A percentile compares a stretch with the other conserved stretches of the same genome.
These are phyloP conservation scores for Penstemon eatonii DNA, from an alignment of 257 asterid species.

Conservation along the genomic window DNA sequence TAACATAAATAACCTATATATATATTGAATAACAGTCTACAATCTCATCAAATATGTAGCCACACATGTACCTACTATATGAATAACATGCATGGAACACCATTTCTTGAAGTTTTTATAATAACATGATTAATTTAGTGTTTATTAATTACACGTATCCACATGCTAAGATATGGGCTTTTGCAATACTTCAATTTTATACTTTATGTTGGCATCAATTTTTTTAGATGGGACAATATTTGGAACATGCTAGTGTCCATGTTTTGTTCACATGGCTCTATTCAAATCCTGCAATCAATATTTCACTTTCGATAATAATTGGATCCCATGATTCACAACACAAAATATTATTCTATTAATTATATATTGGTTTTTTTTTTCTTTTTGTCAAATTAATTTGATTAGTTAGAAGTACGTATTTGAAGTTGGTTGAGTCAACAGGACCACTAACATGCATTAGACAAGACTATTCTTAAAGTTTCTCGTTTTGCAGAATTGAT, in stretches of 20 bases:
- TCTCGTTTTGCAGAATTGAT: neutral
- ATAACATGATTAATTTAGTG: conserved; percentile 14
- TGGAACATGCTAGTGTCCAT: conserved; percentile 36
- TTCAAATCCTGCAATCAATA: conserved; percentile 25
- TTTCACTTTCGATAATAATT: conserved; percentile 29
- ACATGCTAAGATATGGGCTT: conserved; percentile 41
- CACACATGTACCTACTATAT: conserved; percentile 23
- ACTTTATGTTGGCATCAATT: conserved; percentile 11
- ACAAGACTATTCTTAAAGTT: neutral
- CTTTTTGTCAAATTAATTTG: neutral
- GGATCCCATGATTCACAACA: conserved; percentile 40
- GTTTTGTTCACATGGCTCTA: conserved; percentile 53
- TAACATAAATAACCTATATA: neutral
- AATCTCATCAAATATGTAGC: conserved; percentile 22
- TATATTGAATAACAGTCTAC: conserved; percentile 8
- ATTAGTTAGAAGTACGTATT: neutral
- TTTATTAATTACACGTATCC: conserved; percentile 8
- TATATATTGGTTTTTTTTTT: neutral
- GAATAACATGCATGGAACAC: conserved; percentile 20
- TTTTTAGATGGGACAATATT: conserved; percentile 27
- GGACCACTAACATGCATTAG: conserved; percentile 9
- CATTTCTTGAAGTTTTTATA: conserved; percentile 20
- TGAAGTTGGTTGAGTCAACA: conserved; percentile 1
- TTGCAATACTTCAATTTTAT: neutral
- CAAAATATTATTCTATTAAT: neutral